Base-by-base conservation (phyloP, 306 rosid genomes). In the Pachyrhizus erosus region DNA sequence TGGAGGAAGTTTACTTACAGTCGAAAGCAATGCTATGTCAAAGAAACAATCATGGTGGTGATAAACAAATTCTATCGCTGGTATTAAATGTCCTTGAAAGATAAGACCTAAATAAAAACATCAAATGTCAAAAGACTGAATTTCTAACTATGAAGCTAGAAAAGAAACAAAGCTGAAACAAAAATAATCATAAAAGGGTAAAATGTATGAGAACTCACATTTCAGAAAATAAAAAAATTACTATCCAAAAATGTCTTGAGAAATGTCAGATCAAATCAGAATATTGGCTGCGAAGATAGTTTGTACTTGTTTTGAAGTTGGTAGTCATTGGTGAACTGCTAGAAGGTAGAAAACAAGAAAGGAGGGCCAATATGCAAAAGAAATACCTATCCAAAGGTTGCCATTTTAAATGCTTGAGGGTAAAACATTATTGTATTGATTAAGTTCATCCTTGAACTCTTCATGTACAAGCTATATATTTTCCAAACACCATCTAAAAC, bases 41-140 rank as follows among this genome's bases (percentile, higher is more conserved):
- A 87, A 71, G 90, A 96, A 91, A 87, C 97, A 93, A 83, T 91
- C 99, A 81, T 86, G 88, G 82, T 93, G 93, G 75, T 80, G 90
- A 87, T 82, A 80, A 75, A 92, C 93, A 84, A 96, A 96, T 55
- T 93, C 93, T 57, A 91, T 67, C 15, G 98, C 98, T 42, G 87
- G 86, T 77, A 89, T 65, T 66, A 96, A 82, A 77, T 93, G 87
- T 34, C 97, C 98, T 89, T 93, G 98, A 52, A 96, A 66, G 80
- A 91, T 78, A 70, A 92, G 97, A 81, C 99, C 99, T 96, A 67
- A 71, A 85, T 70, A 77, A 78, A 78, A 71, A 75, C 12, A 84
- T 33, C 24, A 80, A 58, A 52, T 45, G 69, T 62, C 39, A 74
- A 61, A 54, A 75, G 78, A 78, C 70, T 77, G 73, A 67, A 70